Evolutionary conservation across 2,329 filamentous ascomycete genomes (phyloP).

Genomic region (Cladosporium phlei): DNA sequence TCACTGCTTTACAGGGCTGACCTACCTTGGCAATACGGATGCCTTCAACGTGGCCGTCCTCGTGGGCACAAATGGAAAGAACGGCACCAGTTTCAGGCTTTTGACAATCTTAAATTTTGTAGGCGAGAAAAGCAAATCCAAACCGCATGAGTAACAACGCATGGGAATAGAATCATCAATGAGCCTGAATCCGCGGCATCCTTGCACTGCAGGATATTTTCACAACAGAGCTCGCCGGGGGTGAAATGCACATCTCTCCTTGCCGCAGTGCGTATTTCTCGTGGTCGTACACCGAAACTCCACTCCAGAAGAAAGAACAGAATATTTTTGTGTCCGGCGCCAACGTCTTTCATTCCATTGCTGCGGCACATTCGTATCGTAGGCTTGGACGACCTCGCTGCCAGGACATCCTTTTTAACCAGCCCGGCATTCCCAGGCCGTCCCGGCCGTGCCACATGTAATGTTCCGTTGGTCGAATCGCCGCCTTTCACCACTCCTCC

Average conservation of each 20-base stretch:
- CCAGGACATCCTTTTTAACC: slow-evolving; percentile 7
- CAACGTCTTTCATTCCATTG: slow-evolving; percentile 14
- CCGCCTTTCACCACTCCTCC: slow-evolving; percentile 12
- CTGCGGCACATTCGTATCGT: slow-evolving; percentile 13
- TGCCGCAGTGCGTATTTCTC: slow-evolving; percentile 13
- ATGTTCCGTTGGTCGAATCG: slow-evolving; percentile 13
- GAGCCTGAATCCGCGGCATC: slow-evolving; percentile 10
- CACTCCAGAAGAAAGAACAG: slow-evolving; percentile 14
- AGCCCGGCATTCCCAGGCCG: slow-evolving; percentile 8
- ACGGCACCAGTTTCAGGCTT: slow-evolving; percentile 11
- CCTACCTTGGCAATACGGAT: slow-evolving; percentile 5
- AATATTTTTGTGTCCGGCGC: slow-evolving; percentile 9
- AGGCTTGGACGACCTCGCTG: slow-evolving; percentile 11
- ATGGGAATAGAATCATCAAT: slow-evolving; percentile 13
- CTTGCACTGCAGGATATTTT: slow-evolving; percentile 4
- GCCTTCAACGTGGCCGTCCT: slow-evolving; percentile 3
- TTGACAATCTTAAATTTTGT: slow-evolving; percentile 11
- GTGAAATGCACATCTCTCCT: slow-evolving; percentile 12
- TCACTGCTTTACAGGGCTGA: neutral
- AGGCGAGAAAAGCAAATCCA: slow-evolving; percentile 8
- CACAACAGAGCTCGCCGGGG: slow-evolving; percentile 7
- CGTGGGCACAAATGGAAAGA: neutral
- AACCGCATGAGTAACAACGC: slow-evolving; percentile 10
- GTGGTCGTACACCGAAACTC: slow-evolving; percentile 13
- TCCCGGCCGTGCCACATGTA: slow-evolving; percentile 9